Evolutionary conservation across 805 yeast genomes (phyloP).

Genomic region (Saturnispora silvae): DNA sequence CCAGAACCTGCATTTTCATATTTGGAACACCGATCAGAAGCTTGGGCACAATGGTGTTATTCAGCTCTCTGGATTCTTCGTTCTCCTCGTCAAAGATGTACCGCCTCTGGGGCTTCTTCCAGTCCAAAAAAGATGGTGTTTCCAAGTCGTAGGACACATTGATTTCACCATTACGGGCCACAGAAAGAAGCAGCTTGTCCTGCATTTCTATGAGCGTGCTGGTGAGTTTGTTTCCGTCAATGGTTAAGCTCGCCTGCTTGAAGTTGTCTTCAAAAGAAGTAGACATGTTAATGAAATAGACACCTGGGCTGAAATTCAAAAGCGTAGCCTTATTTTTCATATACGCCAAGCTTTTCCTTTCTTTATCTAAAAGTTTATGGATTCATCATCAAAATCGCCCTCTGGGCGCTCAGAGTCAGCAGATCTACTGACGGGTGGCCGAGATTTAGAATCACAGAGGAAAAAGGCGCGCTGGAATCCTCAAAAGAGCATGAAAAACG

Average conservation of each 20-base stretch:
- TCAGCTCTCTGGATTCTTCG: slow-evolving; percentile 15
- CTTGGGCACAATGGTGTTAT: slow-evolving; percentile 15
- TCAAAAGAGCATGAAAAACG: neutral
- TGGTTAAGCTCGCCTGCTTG: neutral
- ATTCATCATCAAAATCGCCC: too few relatives aligned
- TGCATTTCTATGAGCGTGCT: slow-evolving; percentile 24
- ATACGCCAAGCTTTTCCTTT: too few relatives aligned
- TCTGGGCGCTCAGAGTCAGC: too few relatives aligned
- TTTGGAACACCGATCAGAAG: slow-evolving; percentile 38
- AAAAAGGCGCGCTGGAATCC: neutral
- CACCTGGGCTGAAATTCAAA: too few relatives aligned
- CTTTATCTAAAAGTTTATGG: too few relatives aligned
- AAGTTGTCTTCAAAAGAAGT: slow-evolving; percentile 4
- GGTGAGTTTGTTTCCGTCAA: slow-evolving; percentile 3
- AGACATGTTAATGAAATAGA: neutral
- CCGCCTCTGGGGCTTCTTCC: slow-evolving; percentile 13
- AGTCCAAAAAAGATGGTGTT: slow-evolving; percentile 14
- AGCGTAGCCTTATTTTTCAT: too few relatives aligned
- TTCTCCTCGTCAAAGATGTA: slow-evolving; percentile 11
- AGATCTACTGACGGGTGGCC: too few relatives aligned
- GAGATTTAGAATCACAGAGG: slow-evolving; percentile 5
- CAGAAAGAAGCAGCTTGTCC: slow-evolving; percentile 32
- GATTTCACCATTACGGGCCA: slow-evolving; percentile 34
- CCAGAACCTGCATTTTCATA: slow-evolving; percentile 35
- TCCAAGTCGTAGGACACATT: slow-evolving; percentile 40